Evolutionary conservation across 768 basidiomycete genomes (phyloP).

Genomic region (Zangia roseola): DNA sequence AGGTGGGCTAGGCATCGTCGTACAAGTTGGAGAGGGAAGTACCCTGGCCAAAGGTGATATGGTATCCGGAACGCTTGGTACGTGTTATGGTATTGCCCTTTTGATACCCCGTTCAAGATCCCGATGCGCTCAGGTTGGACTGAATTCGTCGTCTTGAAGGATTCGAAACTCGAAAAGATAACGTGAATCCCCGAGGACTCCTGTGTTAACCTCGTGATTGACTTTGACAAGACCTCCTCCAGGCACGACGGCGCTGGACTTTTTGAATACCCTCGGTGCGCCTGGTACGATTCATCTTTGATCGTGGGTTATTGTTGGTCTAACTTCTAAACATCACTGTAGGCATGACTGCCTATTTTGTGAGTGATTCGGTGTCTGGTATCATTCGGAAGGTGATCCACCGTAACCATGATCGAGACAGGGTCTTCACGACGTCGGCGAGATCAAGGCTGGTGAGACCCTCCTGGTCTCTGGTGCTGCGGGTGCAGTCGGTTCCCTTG

Average conservation of each 20-base stretch:
- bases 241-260: constrained; percentile 70
- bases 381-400: constrained; percentile 3
- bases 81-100: constrained; percentile 15
- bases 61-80: constrained; percentile 64
- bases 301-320: background rate
- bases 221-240: constrained; percentile 45
- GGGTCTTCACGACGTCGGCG: constrained; percentile 81
- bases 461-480: constrained; percentile 90
- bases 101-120: background rate
- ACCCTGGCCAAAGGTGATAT: constrained; percentile 63
- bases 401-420: constrained; percentile 30
- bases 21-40: constrained; percentile 55
- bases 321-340: background rate
- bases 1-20: constrained; percentile 61
- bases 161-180: constrained; percentile 49
- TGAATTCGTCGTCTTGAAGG: constrained; percentile 66
- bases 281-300: constrained; percentile 48
- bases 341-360: constrained; percentile 91
- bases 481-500: constrained; percentile 83
- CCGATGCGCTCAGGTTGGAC: constrained; percentile 58
- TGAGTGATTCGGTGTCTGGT: constrained; percentile 32
- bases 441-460: constrained; percentile 81
- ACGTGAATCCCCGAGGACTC: constrained; percentile 41
- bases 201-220: background rate
- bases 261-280: constrained; percentile 74